These are phyloP conservation scores for Trametes maxima DNA, from an alignment of 768 basidiomycete genomes.

Conservation along the genomic window DNA sequence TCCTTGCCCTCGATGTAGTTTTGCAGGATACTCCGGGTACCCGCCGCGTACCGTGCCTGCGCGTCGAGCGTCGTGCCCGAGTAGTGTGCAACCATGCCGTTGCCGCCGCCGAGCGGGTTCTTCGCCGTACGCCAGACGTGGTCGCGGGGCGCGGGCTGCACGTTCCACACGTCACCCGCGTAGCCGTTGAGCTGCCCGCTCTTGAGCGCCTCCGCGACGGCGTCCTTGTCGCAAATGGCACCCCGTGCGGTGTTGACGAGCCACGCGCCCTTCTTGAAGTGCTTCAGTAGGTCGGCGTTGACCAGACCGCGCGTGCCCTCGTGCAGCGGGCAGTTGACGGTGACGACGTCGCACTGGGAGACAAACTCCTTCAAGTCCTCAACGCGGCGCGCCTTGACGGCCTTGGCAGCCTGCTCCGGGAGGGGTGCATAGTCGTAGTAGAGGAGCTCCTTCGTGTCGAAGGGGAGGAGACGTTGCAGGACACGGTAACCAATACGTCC, in stretches of 20 bases:
- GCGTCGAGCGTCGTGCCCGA: slow-evolving; percentile 90
- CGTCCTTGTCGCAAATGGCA: slow-evolving; percentile 86
- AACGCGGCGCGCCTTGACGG: slow-evolving; percentile 72
- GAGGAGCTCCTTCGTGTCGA: slow-evolving; percentile 87
- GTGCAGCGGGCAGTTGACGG: slow-evolving; percentile 89
- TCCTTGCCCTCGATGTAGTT: slow-evolving; percentile 64
- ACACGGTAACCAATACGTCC: slow-evolving; percentile 87
- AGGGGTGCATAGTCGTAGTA: slow-evolving; percentile 87
- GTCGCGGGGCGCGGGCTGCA: slow-evolving; percentile 84
- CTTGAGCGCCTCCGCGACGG: slow-evolving; percentile 73
- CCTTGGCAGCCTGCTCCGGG: slow-evolving; percentile 65
- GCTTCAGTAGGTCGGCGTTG: slow-evolving; percentile 78
- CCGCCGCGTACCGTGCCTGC: slow-evolving; percentile 81
- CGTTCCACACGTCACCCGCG: slow-evolving; percentile 76
- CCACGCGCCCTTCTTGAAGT: slow-evolving; percentile 93
- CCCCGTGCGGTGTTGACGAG: slow-evolving; percentile 94
- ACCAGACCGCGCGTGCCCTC: slow-evolving; percentile 81
- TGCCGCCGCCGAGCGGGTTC: slow-evolving; percentile 81
- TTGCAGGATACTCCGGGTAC: slow-evolving; percentile 68
- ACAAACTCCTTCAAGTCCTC: slow-evolving; percentile 74
- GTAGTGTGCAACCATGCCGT: slow-evolving; percentile 90
- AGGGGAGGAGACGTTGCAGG: slow-evolving; percentile 75
- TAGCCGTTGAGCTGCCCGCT: slow-evolving; percentile 70
- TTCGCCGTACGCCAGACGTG: slow-evolving; percentile 85
- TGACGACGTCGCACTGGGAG: slow-evolving; percentile 69